A percentile compares a stretch with the other conserved stretches of the same genome.
Conservation (phyloP, 1,139 yeast species). For the Insectozyma bohioensis region DNA sequence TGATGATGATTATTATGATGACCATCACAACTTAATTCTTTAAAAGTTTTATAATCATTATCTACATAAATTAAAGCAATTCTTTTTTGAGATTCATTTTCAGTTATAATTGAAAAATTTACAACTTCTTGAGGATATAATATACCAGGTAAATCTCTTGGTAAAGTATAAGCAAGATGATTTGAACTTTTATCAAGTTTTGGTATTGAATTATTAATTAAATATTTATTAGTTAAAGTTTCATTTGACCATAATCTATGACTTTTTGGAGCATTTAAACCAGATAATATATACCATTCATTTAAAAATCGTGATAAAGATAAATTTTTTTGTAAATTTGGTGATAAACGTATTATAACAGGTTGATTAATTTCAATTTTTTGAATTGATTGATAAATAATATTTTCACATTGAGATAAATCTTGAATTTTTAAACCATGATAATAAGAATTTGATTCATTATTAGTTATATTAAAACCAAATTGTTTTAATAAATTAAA, state of each 20-base stretch:
- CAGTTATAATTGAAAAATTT: constrained; percentile 13
- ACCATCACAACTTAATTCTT: constrained; percentile 10
- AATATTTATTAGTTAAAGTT: constrained; percentile 17
- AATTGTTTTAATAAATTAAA: constrained; percentile 23
- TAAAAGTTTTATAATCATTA: constrained; percentile 22
- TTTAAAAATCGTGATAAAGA: constrained; percentile 29
- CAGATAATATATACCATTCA: constrained; percentile 37
- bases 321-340: constrained; percentile 21
- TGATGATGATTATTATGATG: neutral
- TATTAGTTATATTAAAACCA: constrained; percentile 12
- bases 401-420: neutral
- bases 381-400: neutral
- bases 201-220: constrained; percentile 6
- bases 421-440: constrained; percentile 17
- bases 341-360: constrained; percentile 27
- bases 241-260: constrained; percentile 22
- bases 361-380: constrained; percentile 14
- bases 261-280: constrained; percentile 18
- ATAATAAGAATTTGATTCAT: constrained; percentile 19
- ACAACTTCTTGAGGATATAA: constrained; percentile 28
- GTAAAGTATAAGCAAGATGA: constrained; percentile 27
- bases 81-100: constrained; percentile 16
- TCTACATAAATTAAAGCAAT: constrained; percentile 30
- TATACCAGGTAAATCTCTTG: constrained; percentile 27
- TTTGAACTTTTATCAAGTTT: constrained; percentile 11